Evolutionary conservation across 306 rosid genomes (phyloP).

Genomic region (Betula pendula): DNA sequence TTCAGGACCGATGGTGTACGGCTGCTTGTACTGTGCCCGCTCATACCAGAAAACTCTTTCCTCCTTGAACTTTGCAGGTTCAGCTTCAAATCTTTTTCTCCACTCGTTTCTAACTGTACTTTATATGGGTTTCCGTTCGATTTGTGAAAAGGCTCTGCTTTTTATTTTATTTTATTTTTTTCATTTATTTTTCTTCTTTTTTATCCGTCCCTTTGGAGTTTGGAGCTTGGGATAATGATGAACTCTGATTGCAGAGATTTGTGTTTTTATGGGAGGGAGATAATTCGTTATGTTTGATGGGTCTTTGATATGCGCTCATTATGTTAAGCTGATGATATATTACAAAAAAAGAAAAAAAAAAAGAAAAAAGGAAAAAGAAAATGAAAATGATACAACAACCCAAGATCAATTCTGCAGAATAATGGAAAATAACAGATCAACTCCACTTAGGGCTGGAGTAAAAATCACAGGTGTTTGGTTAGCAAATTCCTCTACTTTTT

Average conservation of each 20-base stretch:
- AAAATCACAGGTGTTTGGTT: too few relatives aligned
- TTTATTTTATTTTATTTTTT: neutral
- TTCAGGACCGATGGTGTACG: constrained; percentile 89
- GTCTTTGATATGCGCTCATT: neutral
- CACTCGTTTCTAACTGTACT: neutral
- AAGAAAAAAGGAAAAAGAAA: too few relatives aligned
- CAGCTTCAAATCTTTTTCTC: neutral
- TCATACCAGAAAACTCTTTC: constrained; percentile 72
- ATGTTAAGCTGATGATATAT: neutral
- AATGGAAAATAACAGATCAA: too few relatives aligned
- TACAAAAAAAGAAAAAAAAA: neutral
- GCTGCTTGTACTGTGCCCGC: constrained; percentile 71
- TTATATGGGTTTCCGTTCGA: neutral
- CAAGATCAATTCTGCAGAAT: too few relatives aligned
- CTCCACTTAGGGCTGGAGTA: too few relatives aligned
- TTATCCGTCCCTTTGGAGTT: neutral
- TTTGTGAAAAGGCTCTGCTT: neutral
- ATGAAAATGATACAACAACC: too few relatives aligned
- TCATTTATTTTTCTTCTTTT: neutral
- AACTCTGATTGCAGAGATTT: neutral
- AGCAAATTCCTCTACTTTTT: too few relatives aligned
- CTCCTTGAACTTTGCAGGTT: constrained; percentile 82
- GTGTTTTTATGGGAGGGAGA: neutral
- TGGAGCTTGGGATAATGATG: neutral
- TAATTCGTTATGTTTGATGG: neutral